These are phyloP conservation scores for Diaporthe batatas DNA, from an alignment of 2,329 filamentous ascomycete genomes.

Conservation along the genomic window DNA sequence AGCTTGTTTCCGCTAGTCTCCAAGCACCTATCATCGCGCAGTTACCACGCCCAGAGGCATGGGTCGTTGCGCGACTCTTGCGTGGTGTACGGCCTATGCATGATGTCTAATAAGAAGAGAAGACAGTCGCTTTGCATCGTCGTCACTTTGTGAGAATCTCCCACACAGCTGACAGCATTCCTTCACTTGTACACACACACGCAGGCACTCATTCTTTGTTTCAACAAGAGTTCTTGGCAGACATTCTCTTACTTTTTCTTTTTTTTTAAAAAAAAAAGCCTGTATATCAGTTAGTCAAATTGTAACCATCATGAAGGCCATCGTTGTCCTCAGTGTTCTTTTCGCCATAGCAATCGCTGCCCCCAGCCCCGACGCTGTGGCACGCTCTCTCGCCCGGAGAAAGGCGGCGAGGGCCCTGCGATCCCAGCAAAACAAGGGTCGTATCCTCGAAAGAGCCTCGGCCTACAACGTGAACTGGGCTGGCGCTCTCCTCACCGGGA, in stretches of 20 bases:
- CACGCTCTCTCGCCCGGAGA: conserved; percentile 30
- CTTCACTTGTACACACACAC: neutral
- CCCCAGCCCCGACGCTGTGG: conserved; percentile 75
- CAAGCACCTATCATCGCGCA: conserved; percentile 9
- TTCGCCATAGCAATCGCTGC: conserved; percentile 31
- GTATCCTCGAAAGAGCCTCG: neutral
- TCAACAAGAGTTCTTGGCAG: neutral
- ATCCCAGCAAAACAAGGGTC: neutral
- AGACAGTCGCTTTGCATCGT: neutral
- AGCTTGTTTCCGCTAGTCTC: conserved; percentile 30
- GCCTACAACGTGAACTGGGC: conserved; percentile 63
- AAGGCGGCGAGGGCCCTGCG: conserved; percentile 14
- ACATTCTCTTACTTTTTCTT: neutral
- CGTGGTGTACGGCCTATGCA: neutral
- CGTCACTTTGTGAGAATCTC: neutral
- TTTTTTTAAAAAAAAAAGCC: too few species aligned
- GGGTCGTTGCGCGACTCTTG: neutral
- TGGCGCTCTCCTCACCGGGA: conserved; percentile 66
- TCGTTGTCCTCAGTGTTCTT: conserved; percentile 22
- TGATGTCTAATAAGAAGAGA: neutral
- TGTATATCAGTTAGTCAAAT: neutral
- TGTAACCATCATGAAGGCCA: conserved; percentile 18
- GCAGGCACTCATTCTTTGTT: conserved; percentile 2
- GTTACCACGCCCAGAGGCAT: neutral
- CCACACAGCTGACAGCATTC: neutral